phyloP scores from a whole-genome alignment of 768 basidiomycete species.

The Rhodosporidiobolus odoratus region DNA sequence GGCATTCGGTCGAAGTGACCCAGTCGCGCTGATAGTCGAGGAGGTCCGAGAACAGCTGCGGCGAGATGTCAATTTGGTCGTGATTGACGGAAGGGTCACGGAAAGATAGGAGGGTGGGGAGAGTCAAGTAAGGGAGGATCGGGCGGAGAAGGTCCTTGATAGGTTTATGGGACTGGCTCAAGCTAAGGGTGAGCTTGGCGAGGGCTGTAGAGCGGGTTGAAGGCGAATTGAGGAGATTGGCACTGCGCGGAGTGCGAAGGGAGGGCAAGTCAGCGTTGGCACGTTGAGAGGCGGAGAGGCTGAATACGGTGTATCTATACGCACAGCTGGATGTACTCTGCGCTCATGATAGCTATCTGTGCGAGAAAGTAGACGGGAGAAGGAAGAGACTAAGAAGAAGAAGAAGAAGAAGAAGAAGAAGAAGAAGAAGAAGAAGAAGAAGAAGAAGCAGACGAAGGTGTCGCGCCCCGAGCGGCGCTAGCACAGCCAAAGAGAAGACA shows the following conservation, averaged over 20 bases:
- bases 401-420: background rate
- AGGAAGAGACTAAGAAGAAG: background rate
- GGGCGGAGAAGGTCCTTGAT: background rate
- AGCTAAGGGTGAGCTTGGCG: too few species aligned
- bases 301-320: background rate
- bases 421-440: background rate
- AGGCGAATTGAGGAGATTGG: background rate
- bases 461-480: background rate
- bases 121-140: background rate
- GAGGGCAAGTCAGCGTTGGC: background rate
- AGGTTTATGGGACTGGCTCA: too few species aligned
- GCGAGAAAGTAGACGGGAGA: background rate
- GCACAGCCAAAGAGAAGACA: background rate
- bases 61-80: too few species aligned
- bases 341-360: background rate
- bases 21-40: slow-evolving; percentile 16
- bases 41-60: background rate
- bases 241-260: background rate
- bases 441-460: background rate
- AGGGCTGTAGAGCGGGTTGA: background rate
- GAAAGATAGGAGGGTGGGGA: slow-evolving; percentile 14
- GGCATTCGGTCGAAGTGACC: background rate
- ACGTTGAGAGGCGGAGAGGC: background rate
- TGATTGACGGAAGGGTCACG: background rate
- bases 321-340: slow-evolving; percentile 7